These are phyloP conservation scores for Neobulgaria alba DNA, from an alignment of 2,329 filamentous ascomycete species.

Conservation along the genomic window DNA sequence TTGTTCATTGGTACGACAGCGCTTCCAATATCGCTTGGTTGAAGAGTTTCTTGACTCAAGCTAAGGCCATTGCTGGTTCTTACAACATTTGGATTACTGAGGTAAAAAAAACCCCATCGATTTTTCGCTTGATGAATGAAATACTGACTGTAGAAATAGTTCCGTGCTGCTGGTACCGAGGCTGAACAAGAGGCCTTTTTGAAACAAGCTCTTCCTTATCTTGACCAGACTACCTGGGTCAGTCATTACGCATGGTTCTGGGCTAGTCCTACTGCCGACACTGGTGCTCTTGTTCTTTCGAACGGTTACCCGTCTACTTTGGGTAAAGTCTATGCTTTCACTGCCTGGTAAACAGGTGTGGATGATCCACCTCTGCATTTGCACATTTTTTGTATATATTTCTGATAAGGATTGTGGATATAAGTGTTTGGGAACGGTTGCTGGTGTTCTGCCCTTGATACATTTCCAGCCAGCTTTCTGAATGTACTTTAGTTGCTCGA, in stretches of 20 bases:
- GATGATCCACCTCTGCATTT: no score
- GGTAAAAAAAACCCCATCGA: no score
- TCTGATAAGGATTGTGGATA: no score
- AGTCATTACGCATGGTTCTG: conserved; percentile 31
- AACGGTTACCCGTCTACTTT: conserved; percentile 2
- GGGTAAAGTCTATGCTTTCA: conserved; percentile 6
- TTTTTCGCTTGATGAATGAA: no score
- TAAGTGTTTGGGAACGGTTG: no score
- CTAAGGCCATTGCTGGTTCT: conserved; percentile 11
- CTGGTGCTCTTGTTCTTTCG: conserved; percentile 3
- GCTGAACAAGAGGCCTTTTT: conserved; percentile 32
- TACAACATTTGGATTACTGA: conserved; percentile 15
- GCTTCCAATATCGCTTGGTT: conserved; percentile 30
- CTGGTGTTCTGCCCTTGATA: no score
- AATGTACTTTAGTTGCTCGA: no score
- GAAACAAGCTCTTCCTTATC: conserved; percentile 32
- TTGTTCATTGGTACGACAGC: conserved; percentile 32
- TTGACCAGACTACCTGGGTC: conserved; percentile 32
- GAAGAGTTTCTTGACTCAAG: conserved; percentile 33
- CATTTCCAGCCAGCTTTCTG: no score
- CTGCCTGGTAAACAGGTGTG: background rate
- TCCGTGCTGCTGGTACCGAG: conserved; percentile 20
- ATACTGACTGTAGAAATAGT: no score
- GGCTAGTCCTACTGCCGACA: conserved; percentile 3
- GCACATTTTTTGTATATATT: no score